Base-by-base conservation (phyloP, 2,329 filamentous ascomycete genomes). In the Aspergillus thermomutatus region DNA sequence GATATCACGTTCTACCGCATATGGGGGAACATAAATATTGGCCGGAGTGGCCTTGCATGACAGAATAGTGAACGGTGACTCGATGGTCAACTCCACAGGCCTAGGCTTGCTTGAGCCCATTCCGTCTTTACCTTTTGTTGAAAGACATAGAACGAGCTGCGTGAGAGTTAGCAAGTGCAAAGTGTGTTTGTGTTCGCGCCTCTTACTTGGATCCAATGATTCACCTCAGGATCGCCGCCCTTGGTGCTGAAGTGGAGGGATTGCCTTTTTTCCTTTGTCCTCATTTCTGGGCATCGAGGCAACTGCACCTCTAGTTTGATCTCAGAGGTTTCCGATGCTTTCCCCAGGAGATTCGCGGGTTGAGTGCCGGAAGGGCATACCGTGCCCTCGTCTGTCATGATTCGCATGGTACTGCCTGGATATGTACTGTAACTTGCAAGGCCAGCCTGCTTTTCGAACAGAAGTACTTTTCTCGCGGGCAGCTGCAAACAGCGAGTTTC, bases 81-180 rank as follows among this genome's bases (percentile, higher is more conserved):
- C 92, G 65, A 97, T 96, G 64, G 91, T 96, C 66, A 96, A 96
- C 73, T 97, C 92, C 64, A 96, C 96, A 70, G 96, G 92, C 34
- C 92, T 84, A 61, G 92, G 85, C 69, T 92, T 92, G 1, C 80
- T 81, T 0, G 91, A 87, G 66, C 95, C 90, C 9, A 87, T 85
- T 17, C 31, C 2, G 14, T n/a, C 14, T 40, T 87, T 83, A 65
- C 96, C 92, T 17, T 89, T 79, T 65, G 90, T 91, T 27, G 92
- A 96, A 49, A 97, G 87, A 52, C 92, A 88, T 86, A 97, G 90
- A 59, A 96, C 91, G 68, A 96, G 91, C 90, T 93, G 60, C 27
- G 40, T 23, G 51, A 40, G 21, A 47, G 17, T 37, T 6, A 52
- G 67, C 56, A 67, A 49, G 2, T n/a, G 3, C 26, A 6, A 17